Evolutionary conservation across 106 monocot species (phyloP), one percentile per base, ranked within the genome.

Genomic region (Dendrobium officinale): DNA sequence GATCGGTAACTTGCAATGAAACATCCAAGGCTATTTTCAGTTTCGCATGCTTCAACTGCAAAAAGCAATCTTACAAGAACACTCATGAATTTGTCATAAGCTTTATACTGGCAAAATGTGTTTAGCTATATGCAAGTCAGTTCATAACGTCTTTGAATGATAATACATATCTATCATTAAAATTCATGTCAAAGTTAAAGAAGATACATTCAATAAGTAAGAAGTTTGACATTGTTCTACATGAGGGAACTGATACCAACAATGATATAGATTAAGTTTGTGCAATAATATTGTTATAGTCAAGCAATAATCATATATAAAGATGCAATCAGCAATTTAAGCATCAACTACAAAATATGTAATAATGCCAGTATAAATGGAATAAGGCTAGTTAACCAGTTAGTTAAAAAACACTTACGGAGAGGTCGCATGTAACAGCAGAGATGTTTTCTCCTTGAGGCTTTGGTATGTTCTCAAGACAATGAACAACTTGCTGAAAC

Each of bases 401-500:
- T 11, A 27, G 42, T 47, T 43, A 49, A 48, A 26, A 49, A 26
- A 22, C 24, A 13, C 95, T 91, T 86, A 99, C 98, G 54, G 92
- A 95, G 75, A 99, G 80, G 72, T 99, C 87, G 82, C 86, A 93
- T 24, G 84, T 89, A 81, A 94, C 73, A 27, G 91, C 80, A 78
- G 98, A 91, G 43, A 92, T 87, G 81, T 72, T 91, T 82, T 95
- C 95, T 48, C 95, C 95, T 76, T 95, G 98, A 75, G 91, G 89
- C 84, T 99, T 99, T 68, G 92, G 98, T 79, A 99, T 80, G 49
- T 88, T 95, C 81, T 99, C 95, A 56, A 99, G 93, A 77, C 88
- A 95, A 85, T 84, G 87, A 78, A 99, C 90, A 77, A 99, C 82
- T 88, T 99, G 92, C 76, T 95, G 95, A 90, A 99, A 99, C 6